Evolutionary conservation across 768 basidiomycete species (phyloP), one percentile per base, ranked within the genome.

Genomic region (Naganishia randhawae): DNA sequence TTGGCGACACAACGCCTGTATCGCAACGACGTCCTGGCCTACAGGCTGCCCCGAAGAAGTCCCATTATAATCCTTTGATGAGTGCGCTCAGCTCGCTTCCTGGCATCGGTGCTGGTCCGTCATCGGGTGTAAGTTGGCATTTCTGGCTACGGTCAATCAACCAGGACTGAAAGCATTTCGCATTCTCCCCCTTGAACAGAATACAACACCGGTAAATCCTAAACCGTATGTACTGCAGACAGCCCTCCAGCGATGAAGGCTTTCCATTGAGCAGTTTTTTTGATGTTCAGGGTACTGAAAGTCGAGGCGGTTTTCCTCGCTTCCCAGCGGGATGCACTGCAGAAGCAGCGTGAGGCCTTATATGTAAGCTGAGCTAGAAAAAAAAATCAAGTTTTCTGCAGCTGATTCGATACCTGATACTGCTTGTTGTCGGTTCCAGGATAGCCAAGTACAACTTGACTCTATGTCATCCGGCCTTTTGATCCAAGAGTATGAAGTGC

Each of bases 401-500:
- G 51, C 14, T 3, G n/a, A n/a, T n/a, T 3, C n/a, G 19, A 48
- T n/a, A 17, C 29, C 35, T 61, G n/a, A 39, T n/a, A 6, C 16
- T 19, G 57, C 17, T 13, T 39, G 16, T 14, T 52, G 22, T 19
- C 19, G 33, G 37, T 25, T 41, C 5, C 25, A 61, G 57, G 57
- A 17, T 25, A 39, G 39, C 22, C 57, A 61, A 41, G 57, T 61
- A 5, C 57, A 39, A 22, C 32, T 61, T n/a, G 41, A 61, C 33
- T 61, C 57, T 3, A 61, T 61, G 57, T 25, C 57, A 11, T 42
- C 57, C 14, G 57, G 57, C 27, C 37, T 61, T 8, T 25, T 61
- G 3, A 61, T 61, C 10, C 57, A 61, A 29, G 57, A 61, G 39
- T 61, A 61, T 39, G 57, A 61, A 39, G 57, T 61, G 37, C 39